Conservation (phyloP, 371 early-diverging fungal species). For the Dinochytrium kinnereticum region DNA sequence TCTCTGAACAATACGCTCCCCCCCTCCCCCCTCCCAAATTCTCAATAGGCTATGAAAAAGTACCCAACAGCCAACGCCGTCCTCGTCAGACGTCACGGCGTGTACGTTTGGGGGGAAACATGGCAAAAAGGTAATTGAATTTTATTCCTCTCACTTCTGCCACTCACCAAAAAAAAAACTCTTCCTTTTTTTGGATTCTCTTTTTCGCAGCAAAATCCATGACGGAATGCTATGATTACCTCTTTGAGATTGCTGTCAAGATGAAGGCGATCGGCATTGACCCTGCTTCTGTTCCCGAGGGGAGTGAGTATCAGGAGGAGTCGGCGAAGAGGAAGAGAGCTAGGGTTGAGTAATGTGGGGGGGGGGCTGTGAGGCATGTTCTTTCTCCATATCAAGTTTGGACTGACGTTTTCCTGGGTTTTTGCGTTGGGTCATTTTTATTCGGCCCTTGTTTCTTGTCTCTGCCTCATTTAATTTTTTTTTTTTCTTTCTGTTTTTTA, state of each 20-base stretch:
- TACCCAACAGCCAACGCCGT: conserved; percentile 96
- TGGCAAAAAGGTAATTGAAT: conserved; percentile 80
- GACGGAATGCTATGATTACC: conserved; percentile 98
- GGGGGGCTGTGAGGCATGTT: too few species aligned
- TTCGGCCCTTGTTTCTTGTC: too few species aligned
- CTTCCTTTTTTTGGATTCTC: neutral
- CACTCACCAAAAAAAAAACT: neutral
- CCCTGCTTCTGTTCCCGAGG: conserved; percentile 63
- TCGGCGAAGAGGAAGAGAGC: neutral
- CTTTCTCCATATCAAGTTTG: too few species aligned
- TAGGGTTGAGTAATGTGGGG: too few species aligned
- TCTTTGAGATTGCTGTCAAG: conserved; percentile 94
- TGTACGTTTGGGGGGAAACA: conserved; percentile 84
- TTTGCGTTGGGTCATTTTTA: too few species aligned
- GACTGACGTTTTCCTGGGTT: too few species aligned
- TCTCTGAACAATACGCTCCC: too few species aligned
- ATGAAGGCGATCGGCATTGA: conserved; percentile 86
- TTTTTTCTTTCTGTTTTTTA: too few species aligned
- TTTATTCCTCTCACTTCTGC: neutral
- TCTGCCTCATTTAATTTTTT: too few species aligned
- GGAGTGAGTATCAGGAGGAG: conserved; percentile 42
- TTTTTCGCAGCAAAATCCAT: conserved; percentile 82
- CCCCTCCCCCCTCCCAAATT: too few species aligned
- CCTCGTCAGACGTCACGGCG: conserved; percentile 70
- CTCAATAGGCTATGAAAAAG: conserved; percentile 84